Evolutionary conservation across 1,284 basidiomycete species (phyloP).

Genomic region (Tilletia setariae): DNA sequence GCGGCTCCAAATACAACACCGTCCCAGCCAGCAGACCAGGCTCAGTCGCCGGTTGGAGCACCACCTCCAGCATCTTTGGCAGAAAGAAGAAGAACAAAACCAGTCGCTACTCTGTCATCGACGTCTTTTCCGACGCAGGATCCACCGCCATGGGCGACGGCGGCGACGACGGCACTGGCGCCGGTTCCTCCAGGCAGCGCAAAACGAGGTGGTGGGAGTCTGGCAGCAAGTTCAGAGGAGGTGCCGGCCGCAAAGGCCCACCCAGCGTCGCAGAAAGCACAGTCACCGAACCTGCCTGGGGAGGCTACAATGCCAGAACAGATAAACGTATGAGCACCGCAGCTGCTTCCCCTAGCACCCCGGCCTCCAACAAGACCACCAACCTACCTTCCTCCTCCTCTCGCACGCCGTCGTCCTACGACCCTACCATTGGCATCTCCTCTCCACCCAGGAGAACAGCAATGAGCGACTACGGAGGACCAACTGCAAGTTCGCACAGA

Average conservation of each 20-base stretch:
- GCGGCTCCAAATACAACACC: not conserved
- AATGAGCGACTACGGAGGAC: conserved; percentile 35
- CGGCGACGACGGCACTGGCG: conserved; percentile 24
- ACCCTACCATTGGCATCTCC: conserved; percentile 24
- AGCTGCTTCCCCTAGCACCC: not conserved
- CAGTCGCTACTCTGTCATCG: conserved; percentile 25
- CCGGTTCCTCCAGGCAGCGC: conserved; percentile 12
- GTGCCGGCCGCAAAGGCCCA: conserved; percentile 26
- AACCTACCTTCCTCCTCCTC: not conserved
- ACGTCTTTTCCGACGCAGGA: conserved; percentile 31
- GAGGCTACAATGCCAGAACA: conserved; percentile 21
- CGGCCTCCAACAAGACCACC: conserved; percentile 2
- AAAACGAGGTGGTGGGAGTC: conserved; percentile 44
- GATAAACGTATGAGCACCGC: not conserved
- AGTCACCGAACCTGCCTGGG: conserved; percentile 39
- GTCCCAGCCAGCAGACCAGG: conserved; percentile 22
- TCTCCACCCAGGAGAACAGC: not conserved
- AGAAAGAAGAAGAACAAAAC: conserved; percentile 28
- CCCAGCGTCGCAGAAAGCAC: conserved; percentile 42
- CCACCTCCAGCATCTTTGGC: conserved; percentile 33
- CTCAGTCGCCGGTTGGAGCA: conserved; percentile 35
- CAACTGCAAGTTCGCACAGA: not conserved
- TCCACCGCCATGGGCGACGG: conserved; percentile 24
- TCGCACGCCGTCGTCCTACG: too few relatives aligned
- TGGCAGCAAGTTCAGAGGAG: conserved; percentile 26